Evolutionary conservation across 805 yeast species (phyloP).

Genomic region (Yamadazyma nakazawae): DNA sequence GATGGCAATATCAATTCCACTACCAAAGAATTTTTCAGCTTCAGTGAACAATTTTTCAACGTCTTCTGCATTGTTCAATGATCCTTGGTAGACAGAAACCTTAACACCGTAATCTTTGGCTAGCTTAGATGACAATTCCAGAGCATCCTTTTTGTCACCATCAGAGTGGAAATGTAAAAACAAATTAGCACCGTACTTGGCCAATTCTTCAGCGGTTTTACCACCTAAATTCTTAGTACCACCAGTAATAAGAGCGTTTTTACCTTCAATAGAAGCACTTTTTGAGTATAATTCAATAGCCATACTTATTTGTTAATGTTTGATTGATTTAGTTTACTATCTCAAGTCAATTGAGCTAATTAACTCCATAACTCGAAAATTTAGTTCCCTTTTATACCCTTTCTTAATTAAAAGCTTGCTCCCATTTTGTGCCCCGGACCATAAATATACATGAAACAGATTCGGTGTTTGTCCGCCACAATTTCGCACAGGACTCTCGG

Average conservation of each 20-base stretch:
- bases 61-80: constrained; percentile 40
- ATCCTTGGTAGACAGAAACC: constrained; percentile 42
- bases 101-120: constrained; percentile 29
- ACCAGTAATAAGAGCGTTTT: constrained; percentile 55
- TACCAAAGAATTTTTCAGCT: constrained; percentile 45
- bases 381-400: too few relatives aligned
- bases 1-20: constrained; percentile 55
- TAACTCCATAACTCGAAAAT: too few relatives aligned
- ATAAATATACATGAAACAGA: too few relatives aligned
- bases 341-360: background rate
- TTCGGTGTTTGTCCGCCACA: too few relatives aligned
- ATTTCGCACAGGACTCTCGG: too few relatives aligned
- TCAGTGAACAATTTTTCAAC: constrained; percentile 43
- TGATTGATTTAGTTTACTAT: background rate
- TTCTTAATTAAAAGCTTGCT: too few relatives aligned
- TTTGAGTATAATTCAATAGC: constrained; percentile 11
- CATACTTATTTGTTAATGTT: background rate
- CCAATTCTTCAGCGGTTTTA: constrained; percentile 51
- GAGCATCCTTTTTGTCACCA: constrained; percentile 29
- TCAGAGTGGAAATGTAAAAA: constrained; percentile 57
- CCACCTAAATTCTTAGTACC: constrained; percentile 63
- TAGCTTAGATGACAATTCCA: constrained; percentile 34
- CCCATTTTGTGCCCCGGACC: too few relatives aligned
- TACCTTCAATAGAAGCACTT: constrained; percentile 32
- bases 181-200: constrained; percentile 50